These are phyloP conservation scores for Piper betle DNA, from an alignment of 164 flowering plant genomes.

Conservation along the genomic window DNA sequence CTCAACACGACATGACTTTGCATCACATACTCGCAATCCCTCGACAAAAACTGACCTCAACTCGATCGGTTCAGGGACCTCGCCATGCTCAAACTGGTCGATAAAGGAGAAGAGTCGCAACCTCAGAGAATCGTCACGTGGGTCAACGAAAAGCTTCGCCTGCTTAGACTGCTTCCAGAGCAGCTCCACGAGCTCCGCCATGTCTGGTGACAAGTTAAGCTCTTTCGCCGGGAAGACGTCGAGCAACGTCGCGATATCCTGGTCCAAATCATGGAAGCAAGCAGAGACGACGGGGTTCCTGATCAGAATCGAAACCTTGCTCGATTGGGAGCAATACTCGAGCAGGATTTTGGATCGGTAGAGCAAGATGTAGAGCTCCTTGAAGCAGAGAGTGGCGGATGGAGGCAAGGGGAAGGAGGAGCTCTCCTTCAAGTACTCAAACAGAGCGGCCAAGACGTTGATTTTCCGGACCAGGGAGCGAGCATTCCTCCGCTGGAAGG, in stretches of 20 bases:
- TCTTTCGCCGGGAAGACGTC: conserved; percentile 72
- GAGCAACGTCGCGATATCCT: conserved; percentile 70
- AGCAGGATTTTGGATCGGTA: conserved; percentile 54
- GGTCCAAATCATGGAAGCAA: conserved; percentile 66
- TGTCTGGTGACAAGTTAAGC: conserved; percentile 35
- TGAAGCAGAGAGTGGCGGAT: conserved; percentile 50
- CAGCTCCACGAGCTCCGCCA: conserved; percentile 51
- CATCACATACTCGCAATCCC: conserved; percentile 37
- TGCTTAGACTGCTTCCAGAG: conserved; percentile 46
- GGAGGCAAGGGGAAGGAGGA: conserved; percentile 15
- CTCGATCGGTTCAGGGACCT: conserved; percentile 27
- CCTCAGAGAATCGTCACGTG: conserved; percentile 47
- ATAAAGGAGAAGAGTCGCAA: conserved; percentile 34
- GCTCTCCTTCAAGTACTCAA: conserved; percentile 24
- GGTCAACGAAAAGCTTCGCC: conserved; percentile 43
- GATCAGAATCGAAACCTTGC: conserved; percentile 70
- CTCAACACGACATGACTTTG: conserved; percentile 44
- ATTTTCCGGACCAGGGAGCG: conserved; percentile 52
- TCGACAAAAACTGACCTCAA: conserved; percentile 40
- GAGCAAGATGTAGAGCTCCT: conserved; percentile 64
- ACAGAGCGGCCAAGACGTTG: conserved; percentile 37
- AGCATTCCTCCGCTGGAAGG: conserved; percentile 53
- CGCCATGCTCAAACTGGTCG: conserved; percentile 47
- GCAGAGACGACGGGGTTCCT: conserved; percentile 65
- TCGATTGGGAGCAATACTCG: conserved; percentile 54